Base-by-base conservation (phyloP, 495 filamentous ascomycete species). In the Parathielavia hyrcaniae region DNA sequence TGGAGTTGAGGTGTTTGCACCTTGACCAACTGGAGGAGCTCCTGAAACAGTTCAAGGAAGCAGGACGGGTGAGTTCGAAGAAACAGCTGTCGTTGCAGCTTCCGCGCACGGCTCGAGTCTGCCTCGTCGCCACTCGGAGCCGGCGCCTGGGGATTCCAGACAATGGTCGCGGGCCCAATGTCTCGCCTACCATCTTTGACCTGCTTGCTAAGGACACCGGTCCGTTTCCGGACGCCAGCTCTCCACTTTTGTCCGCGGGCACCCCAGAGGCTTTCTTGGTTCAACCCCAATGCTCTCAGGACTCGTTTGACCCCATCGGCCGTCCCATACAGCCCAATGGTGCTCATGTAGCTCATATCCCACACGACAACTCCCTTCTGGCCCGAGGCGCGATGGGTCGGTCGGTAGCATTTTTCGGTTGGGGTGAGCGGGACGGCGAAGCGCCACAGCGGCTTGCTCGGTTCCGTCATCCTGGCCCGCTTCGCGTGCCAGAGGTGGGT, bases 271-370 rank as follows among this genome's bases (percentile, higher is more conserved):
- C 77, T 72, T 26, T 82, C 75, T 23, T 81, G 81, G 19, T 75
- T 76, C 23, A 90, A 68, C 1, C 84, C 83, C 1, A 96, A 61
- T 5, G 72, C 76, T 54, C 75, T 81, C 32, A 97, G 62, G 22
- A 93, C 73, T 20, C 79, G 80, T 53, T 83, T 74, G 22, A 96
- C 67, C 26, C 81, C 84, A 13, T 73, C 64, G 43, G 82, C 79
- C 5, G 74, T 67, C 8, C 95, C 93, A 56, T 87, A 86, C 2
- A 97, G 64, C 35, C 85, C 80, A 61, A 96, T 85, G 2, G 89
- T 97, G 67, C 89, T 84, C 74, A 93, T 89, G 68, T 96, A 98
- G 66, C 91, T 97, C 81, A 84, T 90, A 73, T 98, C 93, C 92
- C 95, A 98, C 11, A 92, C 79, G 17, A 85, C 77, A 17, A 82